Percentiles rank a stretch among this genome's conserved stretches.
phyloP scores from a whole-genome alignment of 1,284 basidiomycete species.

The Irpex lacteus region DNA sequence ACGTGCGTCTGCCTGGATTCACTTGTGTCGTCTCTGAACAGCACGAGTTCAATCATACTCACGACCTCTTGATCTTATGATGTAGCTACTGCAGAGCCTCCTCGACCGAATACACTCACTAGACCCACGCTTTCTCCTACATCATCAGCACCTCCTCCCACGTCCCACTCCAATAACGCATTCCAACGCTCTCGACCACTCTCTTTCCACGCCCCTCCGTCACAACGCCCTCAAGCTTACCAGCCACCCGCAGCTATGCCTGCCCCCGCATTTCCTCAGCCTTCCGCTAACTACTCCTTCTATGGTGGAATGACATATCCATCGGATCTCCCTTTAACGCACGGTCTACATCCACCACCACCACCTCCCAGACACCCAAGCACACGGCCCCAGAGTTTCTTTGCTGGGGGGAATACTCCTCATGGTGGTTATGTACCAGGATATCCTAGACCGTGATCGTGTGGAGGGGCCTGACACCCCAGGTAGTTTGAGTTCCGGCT shows the following conservation, averaged over 20 bases:
- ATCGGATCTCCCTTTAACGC: background rate
- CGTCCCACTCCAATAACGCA: background rate
- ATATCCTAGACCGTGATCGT: background rate
- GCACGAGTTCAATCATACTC: background rate
- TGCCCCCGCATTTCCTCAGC: background rate
- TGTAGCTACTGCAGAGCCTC: background rate
- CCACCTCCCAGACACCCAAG: slow-evolving; percentile 1
- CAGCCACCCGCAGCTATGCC: background rate
- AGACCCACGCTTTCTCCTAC: background rate
- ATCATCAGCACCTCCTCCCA: background rate
- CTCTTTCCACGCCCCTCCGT: background rate
- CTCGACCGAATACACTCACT: background rate
- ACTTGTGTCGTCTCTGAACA: background rate
- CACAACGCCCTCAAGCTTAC: background rate
- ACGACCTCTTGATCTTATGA: background rate
- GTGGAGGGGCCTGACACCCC: background rate
- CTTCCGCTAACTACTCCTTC: background rate
- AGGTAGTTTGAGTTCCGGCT: background rate
- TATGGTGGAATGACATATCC: slow-evolving; percentile 1
- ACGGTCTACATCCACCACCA: background rate
- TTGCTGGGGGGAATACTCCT: background rate
- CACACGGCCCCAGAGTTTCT: slow-evolving; percentile 5
- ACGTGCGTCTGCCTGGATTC: slow-evolving; percentile 4
- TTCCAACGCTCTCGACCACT: background rate
- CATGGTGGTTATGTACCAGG: background rate